These are phyloP conservation scores for Pseudozyma thailandica DNA, from an alignment of 1,284 basidiomycete genomes.

Conservation along the genomic window DNA sequence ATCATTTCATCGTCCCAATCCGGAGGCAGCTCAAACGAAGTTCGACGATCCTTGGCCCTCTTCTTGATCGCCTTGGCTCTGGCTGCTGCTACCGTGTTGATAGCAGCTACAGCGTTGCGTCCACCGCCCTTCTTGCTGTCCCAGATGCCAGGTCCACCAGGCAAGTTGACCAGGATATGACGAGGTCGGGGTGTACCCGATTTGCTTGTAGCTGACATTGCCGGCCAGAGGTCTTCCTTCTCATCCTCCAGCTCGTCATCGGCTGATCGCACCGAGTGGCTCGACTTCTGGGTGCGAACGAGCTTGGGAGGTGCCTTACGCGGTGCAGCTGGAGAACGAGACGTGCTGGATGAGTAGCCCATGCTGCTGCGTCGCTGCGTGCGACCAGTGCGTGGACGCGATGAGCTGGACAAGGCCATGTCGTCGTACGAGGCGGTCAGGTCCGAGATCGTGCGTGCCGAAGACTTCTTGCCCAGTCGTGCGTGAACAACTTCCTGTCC, in stretches of 20 bases:
- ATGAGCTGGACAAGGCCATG: slow-evolving; percentile 23
- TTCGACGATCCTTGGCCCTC: slow-evolving; percentile 24
- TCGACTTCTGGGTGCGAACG: slow-evolving; percentile 20
- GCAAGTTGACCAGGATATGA: slow-evolving; percentile 49
- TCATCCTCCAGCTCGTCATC: slow-evolving; percentile 28
- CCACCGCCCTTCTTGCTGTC: slow-evolving; percentile 50
- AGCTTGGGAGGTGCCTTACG: slow-evolving; percentile 38
- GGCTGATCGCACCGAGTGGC: slow-evolving; percentile 8
- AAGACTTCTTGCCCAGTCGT: slow-evolving; percentile 36
- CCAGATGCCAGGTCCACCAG: slow-evolving; percentile 50
- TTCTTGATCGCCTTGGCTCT: slow-evolving; percentile 49
- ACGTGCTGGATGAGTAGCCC: slow-evolving; percentile 11
- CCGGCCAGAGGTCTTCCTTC: slow-evolving; percentile 39
- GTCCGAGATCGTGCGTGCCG: slow-evolving; percentile 32
- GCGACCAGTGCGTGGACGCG: slow-evolving; percentile 8
- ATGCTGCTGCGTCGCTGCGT: slow-evolving; percentile 14
- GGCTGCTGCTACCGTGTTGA: slow-evolving; percentile 45
- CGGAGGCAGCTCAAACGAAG: slow-evolving; percentile 35
- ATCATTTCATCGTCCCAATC: slow-evolving; percentile 46
- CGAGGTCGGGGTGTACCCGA: slow-evolving; percentile 45
- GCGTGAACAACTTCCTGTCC: slow-evolving; percentile 62
- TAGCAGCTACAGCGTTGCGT: slow-evolving; percentile 43
- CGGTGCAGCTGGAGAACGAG: slow-evolving; percentile 21
- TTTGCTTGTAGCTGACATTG: slow-evolving; percentile 42
- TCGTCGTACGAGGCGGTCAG: slow-evolving; percentile 43